Evolutionary conservation across 2,329 filamentous ascomycete species (phyloP).

Genomic region (Ceratocystiopsis minuta): DNA sequence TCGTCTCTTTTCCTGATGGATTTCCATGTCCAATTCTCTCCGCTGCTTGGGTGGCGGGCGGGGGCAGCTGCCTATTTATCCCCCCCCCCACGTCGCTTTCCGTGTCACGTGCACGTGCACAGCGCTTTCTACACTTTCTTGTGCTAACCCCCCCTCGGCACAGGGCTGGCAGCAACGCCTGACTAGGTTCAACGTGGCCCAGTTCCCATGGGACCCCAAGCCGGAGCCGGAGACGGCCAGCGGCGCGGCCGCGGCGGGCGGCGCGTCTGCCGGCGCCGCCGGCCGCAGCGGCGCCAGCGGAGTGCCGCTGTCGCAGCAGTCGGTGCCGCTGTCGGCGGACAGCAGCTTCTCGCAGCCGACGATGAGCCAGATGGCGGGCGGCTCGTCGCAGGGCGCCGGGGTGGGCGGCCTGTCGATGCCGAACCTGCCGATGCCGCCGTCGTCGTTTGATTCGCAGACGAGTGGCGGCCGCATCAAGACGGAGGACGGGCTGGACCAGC

Average conservation of each 20-base stretch:
- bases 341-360: constrained; percentile 17
- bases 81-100: background rate
- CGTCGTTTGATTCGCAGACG: constrained; percentile 1
- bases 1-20: background rate
- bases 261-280: background rate
- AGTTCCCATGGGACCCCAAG: constrained; percentile 90
- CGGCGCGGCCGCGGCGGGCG: constrained; percentile 4
- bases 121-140: too few relatives aligned
- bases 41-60: background rate
- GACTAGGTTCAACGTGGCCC: constrained; percentile 64
- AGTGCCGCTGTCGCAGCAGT: background rate
- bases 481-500: background rate
- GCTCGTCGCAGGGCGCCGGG: too few relatives aligned
- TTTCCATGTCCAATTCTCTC: too few relatives aligned
- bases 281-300: constrained; percentile 10
- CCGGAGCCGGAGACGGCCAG: constrained; percentile 35
- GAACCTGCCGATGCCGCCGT: constrained; percentile 12
- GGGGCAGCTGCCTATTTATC: background rate
- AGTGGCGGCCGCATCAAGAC: background rate
- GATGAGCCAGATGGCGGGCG: constrained; percentile 17
- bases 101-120: background rate
- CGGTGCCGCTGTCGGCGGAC: constrained; percentile 1
- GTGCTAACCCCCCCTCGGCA: constrained; percentile 3
- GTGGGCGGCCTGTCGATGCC: constrained; percentile 10
- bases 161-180: constrained; percentile 93